These are phyloP conservation scores for Hemisphaericaspora lyxosophila DNA, from an alignment of 1,139 yeast genomes.

Conservation along the genomic window DNA sequence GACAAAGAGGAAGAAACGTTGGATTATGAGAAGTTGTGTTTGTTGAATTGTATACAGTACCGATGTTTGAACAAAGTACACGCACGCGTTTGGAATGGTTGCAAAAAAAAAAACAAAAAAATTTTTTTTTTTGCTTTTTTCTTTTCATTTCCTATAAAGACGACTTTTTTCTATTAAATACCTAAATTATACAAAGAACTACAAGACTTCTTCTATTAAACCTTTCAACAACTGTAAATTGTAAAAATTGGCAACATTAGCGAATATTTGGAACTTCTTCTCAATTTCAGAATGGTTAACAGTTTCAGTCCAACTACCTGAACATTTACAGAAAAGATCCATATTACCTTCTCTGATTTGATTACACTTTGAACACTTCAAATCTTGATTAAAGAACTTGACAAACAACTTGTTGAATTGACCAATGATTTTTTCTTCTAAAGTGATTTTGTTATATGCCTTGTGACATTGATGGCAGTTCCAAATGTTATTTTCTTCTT, in stretches of 20 bases:
- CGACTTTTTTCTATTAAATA: background rate
- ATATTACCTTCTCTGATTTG: conserved; percentile 67
- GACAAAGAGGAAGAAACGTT: too few species aligned
- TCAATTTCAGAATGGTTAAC: conserved; percentile 46
- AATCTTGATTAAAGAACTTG: conserved; percentile 75
- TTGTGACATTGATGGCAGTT: conserved; percentile 68
- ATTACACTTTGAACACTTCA: conserved; percentile 75
- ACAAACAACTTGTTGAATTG: conserved; percentile 57
- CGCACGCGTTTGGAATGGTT: conserved; percentile 52
- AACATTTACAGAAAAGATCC: conserved; percentile 78
- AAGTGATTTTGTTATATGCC: conserved; percentile 60
- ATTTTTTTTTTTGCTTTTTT: too few species aligned
- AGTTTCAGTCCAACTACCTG: conserved; percentile 80
- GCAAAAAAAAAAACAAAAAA: too few species aligned
- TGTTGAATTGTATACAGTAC: too few species aligned
- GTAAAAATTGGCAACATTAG: conserved; percentile 59
- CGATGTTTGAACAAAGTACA: too few species aligned
- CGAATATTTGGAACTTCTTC: conserved; percentile 48
- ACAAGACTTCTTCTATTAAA: conserved; percentile 33
- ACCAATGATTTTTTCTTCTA: conserved; percentile 78
- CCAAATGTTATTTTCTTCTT: conserved; percentile 54
- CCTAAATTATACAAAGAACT: conserved; percentile 1
- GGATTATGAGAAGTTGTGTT: too few species aligned
- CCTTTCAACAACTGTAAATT: conserved; percentile 60
- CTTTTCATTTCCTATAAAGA: conserved; percentile 46